Evolutionary conservation across 1,284 basidiomycete genomes (phyloP), one percentile per base, ranked within the genome.

Genomic region (Tilletia setariae): DNA sequence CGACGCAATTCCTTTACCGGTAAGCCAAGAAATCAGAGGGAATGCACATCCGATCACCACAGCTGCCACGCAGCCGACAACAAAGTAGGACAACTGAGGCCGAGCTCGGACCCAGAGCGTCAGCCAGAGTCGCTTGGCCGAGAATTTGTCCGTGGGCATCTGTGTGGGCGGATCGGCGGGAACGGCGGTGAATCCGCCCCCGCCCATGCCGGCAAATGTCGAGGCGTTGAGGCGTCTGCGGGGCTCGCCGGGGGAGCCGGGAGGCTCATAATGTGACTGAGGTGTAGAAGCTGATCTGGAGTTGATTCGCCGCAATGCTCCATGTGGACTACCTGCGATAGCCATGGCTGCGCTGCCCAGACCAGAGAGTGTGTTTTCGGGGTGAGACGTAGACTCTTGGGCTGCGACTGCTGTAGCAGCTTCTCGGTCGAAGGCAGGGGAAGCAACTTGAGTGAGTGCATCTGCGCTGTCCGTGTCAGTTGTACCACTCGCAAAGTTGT

Each of bases 11-110:
- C 73, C 74, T 13, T 71, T 66, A 40, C 79, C 80, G 0, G 76
- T 78, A 15, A 81, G 67, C 74, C 74, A 80, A 1, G 79, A 84
- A 1, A 79, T 77, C 16, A 85, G 71, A 0, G 83, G 82, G 67
- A 85, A 85, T 15, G 82, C 77, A 1, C 69, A 76, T n/a, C 84
- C 84, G 4, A 79, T 71, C 4, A 67, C 66, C 16, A 72, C 21
- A 15, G 72, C 69, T 1, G 76, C 74, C 1, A 74, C 15, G 3
- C 71, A 28, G 61, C 79, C 79, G 42, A 76, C 65, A 30, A 78
- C 68, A 64, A 72, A 76, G 43, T 64, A 70, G 3, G 70, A 67
- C 11, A 59, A 49, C n/a, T 21, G 53, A 2, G 72, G 40, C 2
- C 62, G 62, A n/a, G 42, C 40, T 11, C 62, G 40, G 40, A 15